Conservation (phyloP, 352 stramenopile species). For the Saprolegnia parasitica region DNA sequence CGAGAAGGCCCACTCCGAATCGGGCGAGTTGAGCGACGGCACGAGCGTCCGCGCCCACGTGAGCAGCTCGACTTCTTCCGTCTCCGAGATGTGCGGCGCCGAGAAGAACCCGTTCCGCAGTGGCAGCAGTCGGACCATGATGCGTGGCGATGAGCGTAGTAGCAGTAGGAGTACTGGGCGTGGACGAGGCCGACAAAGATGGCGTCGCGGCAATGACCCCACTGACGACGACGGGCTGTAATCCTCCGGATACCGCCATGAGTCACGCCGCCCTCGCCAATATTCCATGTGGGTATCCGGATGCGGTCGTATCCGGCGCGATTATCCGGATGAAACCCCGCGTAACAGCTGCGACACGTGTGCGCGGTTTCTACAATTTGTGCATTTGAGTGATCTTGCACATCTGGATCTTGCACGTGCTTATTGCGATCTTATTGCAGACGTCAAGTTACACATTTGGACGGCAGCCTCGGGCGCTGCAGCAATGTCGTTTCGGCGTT, state of each 20-base stretch:
- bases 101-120: constrained; percentile 76
- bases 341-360: too few relatives aligned
- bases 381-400: too few relatives aligned
- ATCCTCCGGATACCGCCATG: background rate
- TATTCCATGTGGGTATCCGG: background rate
- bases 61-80: constrained; percentile 68
- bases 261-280: background rate
- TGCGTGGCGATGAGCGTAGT: background rate
- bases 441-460: too few relatives aligned
- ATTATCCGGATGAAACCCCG: too few relatives aligned
- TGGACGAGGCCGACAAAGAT: background rate
- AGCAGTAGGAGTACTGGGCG: too few relatives aligned
- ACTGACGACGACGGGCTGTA: background rate
- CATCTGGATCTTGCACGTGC: too few relatives aligned
- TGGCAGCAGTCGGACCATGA: constrained; percentile 73
- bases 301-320: background rate
- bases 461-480: background rate
- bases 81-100: constrained; percentile 48
- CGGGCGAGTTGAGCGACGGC: constrained; percentile 56
- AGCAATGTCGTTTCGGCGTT: background rate
- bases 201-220: background rate
- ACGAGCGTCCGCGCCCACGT: constrained; percentile 66
- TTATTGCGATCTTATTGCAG: too few relatives aligned
- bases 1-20: constrained; percentile 73
- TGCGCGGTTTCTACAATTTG: background rate